Evolutionary conservation across 2,329 filamentous ascomycete genomes (phyloP), one percentile per base, ranked within the genome.

Genomic region (Claviceps paspali): DNA sequence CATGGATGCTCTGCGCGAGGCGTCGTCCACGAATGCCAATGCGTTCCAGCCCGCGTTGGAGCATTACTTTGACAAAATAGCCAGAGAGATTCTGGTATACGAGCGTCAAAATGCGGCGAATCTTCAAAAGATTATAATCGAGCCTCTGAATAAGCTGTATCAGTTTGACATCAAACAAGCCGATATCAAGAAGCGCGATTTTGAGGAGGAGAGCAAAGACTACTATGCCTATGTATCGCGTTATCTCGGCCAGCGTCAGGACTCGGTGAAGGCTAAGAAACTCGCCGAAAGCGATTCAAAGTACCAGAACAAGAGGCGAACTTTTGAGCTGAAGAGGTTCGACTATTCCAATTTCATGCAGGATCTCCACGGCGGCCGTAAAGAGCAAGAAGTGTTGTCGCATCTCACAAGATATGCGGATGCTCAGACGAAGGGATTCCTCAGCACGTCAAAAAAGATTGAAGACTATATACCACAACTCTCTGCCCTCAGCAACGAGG

Each of bases 261-360:
- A 98, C 58, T 92, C 88, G 6, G 68, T 94, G 50, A 98, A 96
- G 61, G 83, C 93, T 56, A 98, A 98, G 70, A 96, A 96, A 61
- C 77, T 91, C 43, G 82, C 75, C 29, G 86, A 95, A 49, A 95
- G 86, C 49, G 91, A 98, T 56, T 82, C 83, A 23, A 98, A 98
- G 54, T 98, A 96, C 53, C 88, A 96, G 56, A 77, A 72, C 32
- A 96, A 96, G 63, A 76, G 87, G 46, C 79, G 84, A 31, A 94
- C 86, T 48, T 98, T 98, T 51, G 91, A 98, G 63, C 70, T 98
- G 40, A 95, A 93, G 63, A 79, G 92, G 8, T 98, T 98, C 51
- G 92, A 98, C 58, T 98, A 98, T 56, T 96, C 88, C 3, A 94
- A 85, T 11, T 98, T 96, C 53, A 93, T 98, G 83, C 88, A 96